phyloP scores from a whole-genome alignment of 1,284 basidiomycete species.

The Entoloma clypeatum region DNA sequence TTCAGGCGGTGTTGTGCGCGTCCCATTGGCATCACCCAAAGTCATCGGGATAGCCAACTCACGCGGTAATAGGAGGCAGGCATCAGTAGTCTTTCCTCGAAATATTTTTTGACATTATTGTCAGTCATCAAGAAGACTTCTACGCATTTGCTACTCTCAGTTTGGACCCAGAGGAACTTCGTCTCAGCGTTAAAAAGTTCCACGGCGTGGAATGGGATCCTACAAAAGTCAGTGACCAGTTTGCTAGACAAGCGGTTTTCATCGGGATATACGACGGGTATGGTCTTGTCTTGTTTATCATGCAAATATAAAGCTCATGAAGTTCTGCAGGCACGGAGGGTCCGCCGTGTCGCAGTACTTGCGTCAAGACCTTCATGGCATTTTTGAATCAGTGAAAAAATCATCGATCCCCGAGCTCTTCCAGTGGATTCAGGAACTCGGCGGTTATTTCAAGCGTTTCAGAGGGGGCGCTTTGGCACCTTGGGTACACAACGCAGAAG shows the following conservation, averaged over 20 bases:
- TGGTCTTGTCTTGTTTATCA: constrained; percentile 20
- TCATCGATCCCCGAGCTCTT: constrained; percentile 71
- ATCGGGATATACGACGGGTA: constrained; percentile 90
- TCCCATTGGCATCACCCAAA: constrained; percentile 50
- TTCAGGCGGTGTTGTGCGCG: constrained; percentile 45
- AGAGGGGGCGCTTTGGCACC: constrained; percentile 72
- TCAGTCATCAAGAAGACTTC: constrained; percentile 82
- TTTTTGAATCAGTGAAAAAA: constrained; percentile 74
- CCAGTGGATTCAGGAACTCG: constrained; percentile 70
- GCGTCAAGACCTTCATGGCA: constrained; percentile 74
- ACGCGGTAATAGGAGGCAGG: constrained; percentile 70
- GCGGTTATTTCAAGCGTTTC: constrained; percentile 89
- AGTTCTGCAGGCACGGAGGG: constrained; percentile 66
- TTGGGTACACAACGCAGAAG: constrained; percentile 51
- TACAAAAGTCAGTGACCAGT: constrained; percentile 46
- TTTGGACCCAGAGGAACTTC: constrained; percentile 70
- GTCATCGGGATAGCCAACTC: constrained; percentile 75
- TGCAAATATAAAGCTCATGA: constrained; percentile 9
- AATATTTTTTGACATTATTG: constrained; percentile 23
- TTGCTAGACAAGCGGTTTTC: constrained; percentile 76
- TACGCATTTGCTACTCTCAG: constrained; percentile 72
- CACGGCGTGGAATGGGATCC: constrained; percentile 73
- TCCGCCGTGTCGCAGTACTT: constrained; percentile 70
- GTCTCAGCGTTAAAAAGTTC: constrained; percentile 55
- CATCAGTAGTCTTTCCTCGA: constrained; percentile 8